Evolutionary conservation across 2,329 filamentous ascomycete genomes (phyloP).

Genomic region (Amylocarpus encephaloides): DNA sequence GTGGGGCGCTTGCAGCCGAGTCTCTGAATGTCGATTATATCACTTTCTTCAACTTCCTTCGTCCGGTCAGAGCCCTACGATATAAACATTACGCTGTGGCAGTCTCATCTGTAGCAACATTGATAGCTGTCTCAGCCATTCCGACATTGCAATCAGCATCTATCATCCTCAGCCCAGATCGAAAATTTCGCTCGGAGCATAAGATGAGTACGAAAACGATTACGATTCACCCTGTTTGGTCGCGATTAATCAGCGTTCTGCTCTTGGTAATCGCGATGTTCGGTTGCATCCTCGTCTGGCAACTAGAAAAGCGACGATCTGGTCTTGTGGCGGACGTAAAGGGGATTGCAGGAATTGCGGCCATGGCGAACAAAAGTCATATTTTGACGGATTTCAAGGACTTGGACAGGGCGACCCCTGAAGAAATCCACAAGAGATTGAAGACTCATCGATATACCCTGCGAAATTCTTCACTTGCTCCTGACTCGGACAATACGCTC

Average conservation of each 20-base stretch:
- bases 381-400: conserved; percentile 69
- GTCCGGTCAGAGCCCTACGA: conserved; percentile 56
- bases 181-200: conserved; percentile 37
- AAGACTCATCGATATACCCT: conserved; percentile 61
- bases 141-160: conserved; percentile 62
- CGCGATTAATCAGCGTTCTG: conserved; percentile 51
- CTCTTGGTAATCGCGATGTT: conserved; percentile 52
- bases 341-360: conserved; percentile 66
- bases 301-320: conserved; percentile 56
- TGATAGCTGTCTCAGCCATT: conserved; percentile 61
- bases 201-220: conserved; percentile 46
- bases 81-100: conserved; percentile 63
- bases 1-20: conserved; percentile 55
- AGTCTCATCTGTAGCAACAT: conserved; percentile 56
- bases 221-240: conserved; percentile 50
- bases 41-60: conserved; percentile 58
- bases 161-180: conserved; percentile 50
- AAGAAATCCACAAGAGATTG: conserved; percentile 62
- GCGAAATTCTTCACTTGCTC: conserved; percentile 64
- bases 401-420: conserved; percentile 59
- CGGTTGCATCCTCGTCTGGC: conserved; percentile 51
- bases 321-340: conserved; percentile 63
- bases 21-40: conserved; percentile 63
- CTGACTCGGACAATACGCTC: conserved; percentile 46
- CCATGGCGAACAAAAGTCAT: conserved; percentile 68